Base-by-base conservation (phyloP, 306 rosid genomes). In the Prunus mira region DNA sequence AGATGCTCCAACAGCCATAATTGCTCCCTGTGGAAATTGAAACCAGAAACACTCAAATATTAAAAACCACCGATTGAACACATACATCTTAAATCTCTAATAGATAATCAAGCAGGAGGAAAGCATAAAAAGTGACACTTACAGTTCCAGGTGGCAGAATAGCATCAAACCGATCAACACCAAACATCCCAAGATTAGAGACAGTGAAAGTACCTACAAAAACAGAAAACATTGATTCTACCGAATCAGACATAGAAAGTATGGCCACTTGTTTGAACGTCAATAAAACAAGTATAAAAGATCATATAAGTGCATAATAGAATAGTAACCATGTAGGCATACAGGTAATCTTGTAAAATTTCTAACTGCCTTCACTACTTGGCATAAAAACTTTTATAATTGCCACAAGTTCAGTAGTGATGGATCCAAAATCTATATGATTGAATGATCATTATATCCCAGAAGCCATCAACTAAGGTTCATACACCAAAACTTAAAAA, bases 131-230 rank as follows among this genome's bases (percentile, higher is more conserved):
- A 22, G 65, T 17, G 72, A 58, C 9, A 55, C 93, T 89, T 67
- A 95, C 97, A 76, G 97, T 92, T 85, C 98, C 97, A 72, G 97
- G 97, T 12, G 98, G 98, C 67, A 95, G 90, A 84, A 95, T 92
- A 54, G 98, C 98, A 84, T 92, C 98, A 66, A 95, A 95, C 68
- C 93, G 96, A 85, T 95, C 98, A 73, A 95, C 98, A 0, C 97
- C 98, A 74, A 92, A 95, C 98, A 95, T 95, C 63, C 98, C 98
- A 55, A 95, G 93, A 85, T 95, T 95, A 32, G 97, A 92, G 65
- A 95, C 89, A 76, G 97, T 92, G 84, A 95, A 95, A 32, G 98
- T 92, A 71, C 98, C 98, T 95, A 69, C 19, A 13, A 52, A 81
- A 65, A 67, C 75, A 75, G 74, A 41, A 75, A 65, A 70, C 15